phyloP scores from a whole-genome alignment of 2,329 filamentous ascomycete species.

The Pezizomycotina sp. region DNA sequence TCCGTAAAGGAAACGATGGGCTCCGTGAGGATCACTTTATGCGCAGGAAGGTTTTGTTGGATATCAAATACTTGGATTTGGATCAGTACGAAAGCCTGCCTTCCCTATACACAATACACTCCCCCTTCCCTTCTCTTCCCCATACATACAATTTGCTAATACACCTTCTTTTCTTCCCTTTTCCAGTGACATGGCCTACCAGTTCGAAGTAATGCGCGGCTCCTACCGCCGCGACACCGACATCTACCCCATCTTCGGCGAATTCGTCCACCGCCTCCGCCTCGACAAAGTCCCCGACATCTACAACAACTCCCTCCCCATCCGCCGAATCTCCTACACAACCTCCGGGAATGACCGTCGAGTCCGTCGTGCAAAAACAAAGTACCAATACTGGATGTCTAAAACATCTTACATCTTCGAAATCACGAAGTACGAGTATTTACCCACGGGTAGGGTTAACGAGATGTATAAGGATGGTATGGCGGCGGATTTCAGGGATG shows the following conservation, averaged over 20 bases:
- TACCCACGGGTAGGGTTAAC: conserved; percentile 9
- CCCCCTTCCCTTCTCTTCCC: no score
- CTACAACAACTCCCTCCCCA: conserved; percentile 6
- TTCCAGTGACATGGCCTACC: conserved; percentile 21
- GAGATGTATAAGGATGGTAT: conserved; percentile 8
- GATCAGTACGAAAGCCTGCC: no score
- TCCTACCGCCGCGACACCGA: conserved; percentile 15
- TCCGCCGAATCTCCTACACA: conserved; percentile 22
- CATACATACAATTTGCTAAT: no score
- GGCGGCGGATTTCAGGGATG: conserved; percentile 19
- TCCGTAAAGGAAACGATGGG: conserved; percentile 6
- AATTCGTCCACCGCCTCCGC: conserved; percentile 21
- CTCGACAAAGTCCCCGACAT: conserved; percentile 21
- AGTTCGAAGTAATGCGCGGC: conserved; percentile 21
- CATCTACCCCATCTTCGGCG: conserved; percentile 22
- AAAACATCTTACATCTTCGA: conserved; percentile 24
- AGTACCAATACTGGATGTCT: conserved; percentile 22
- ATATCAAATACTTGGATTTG: conserved; percentile 23
- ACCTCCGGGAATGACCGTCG: conserved; percentile 22
- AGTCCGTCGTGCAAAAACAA: conserved; percentile 23
- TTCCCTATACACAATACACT: no score
- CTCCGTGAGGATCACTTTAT: conserved; percentile 3
- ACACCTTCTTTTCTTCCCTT: no score
- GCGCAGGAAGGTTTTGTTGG: conserved; percentile 19
- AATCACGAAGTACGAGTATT: conserved; percentile 23